A percentile compares a stretch with the other conserved stretches of the same genome.
These are phyloP conservation scores for Populus hybrid DNA, from an alignment of 441 rosid species.

Conservation along the genomic window DNA sequence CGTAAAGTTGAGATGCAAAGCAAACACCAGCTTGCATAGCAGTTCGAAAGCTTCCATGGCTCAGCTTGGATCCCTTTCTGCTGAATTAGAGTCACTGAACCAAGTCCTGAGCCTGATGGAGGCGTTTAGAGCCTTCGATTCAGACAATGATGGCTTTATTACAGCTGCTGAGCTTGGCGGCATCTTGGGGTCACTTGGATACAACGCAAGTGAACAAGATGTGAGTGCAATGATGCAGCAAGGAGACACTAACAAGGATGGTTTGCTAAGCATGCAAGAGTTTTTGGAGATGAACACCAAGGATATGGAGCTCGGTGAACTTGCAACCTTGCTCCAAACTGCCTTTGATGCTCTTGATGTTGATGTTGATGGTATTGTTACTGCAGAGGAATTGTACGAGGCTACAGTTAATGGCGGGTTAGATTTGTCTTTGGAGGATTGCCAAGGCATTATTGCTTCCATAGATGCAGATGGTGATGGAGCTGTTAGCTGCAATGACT, in stretches of 20 bases:
- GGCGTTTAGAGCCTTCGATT: slow-evolving; percentile 58
- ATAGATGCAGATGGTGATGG: slow-evolving; percentile 58
- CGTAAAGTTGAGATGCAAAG: neutral
- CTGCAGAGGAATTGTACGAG: slow-evolving; percentile 38
- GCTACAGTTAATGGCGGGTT: slow-evolving; percentile 20
- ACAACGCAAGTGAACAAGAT: slow-evolving; percentile 41
- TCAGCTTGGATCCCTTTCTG: slow-evolving; percentile 29
- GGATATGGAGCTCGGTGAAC: slow-evolving; percentile 38
- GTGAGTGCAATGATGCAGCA: slow-evolving; percentile 47
- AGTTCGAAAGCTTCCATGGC: slow-evolving; percentile 29
- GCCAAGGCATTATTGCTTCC: slow-evolving; percentile 36
- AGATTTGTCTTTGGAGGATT: slow-evolving; percentile 29
- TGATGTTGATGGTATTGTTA: slow-evolving; percentile 28
- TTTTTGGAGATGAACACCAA: slow-evolving; percentile 61
- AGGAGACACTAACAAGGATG: slow-evolving; percentile 49
- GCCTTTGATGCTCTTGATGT: slow-evolving; percentile 31
- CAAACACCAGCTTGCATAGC: neutral
- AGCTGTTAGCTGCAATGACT: slow-evolving; percentile 39
- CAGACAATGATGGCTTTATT: slow-evolving; percentile 48
- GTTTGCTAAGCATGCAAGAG: slow-evolving; percentile 50
- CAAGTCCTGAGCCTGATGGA: slow-evolving; percentile 43
- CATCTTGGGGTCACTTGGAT: slow-evolving; percentile 49
- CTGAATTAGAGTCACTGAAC: slow-evolving; percentile 44
- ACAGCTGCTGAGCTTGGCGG: slow-evolving; percentile 53
- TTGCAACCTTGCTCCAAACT: slow-evolving; percentile 26